phyloP scores from a whole-genome alignment of 1,139 yeast species.

The Hyphopichia pseudoburtonii region DNA sequence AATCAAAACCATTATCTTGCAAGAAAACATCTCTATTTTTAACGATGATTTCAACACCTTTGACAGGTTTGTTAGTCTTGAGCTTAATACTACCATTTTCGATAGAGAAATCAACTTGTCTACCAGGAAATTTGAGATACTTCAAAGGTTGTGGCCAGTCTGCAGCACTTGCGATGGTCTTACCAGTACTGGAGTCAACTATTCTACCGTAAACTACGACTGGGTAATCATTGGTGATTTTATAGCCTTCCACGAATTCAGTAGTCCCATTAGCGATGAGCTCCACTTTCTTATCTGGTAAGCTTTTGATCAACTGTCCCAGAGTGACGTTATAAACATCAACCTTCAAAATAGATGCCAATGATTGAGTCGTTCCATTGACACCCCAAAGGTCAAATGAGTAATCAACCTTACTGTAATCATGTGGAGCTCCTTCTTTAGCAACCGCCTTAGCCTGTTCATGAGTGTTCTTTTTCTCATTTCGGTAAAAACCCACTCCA shows the following conservation, averaged over 20 bases:
- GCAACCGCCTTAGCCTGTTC: conserved; percentile 10
- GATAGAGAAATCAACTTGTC: conserved; percentile 13
- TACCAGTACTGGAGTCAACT: conserved; percentile 12
- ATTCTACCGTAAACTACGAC: conserved; percentile 22
- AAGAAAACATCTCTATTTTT: conserved; percentile 18
- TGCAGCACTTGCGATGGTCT: conserved; percentile 30
- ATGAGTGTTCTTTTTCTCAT: conserved; percentile 16
- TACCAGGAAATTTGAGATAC: conserved; percentile 29
- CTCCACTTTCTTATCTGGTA: conserved; percentile 15
- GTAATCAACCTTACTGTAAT: conserved; percentile 20
- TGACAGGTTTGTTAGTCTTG: conserved; percentile 37
- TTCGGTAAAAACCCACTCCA: conserved; percentile 36
- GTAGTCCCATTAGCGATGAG: conserved; percentile 34
- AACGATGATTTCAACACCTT: conserved; percentile 34
- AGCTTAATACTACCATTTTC: conserved; percentile 17
- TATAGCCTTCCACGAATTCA: conserved; percentile 21
- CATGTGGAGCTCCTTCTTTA: conserved; percentile 17
- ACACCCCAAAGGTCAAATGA: conserved; percentile 45
- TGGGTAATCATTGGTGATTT: conserved; percentile 15
- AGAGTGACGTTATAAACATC: conserved; percentile 29
- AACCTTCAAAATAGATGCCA: conserved; percentile 24
- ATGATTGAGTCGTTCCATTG: conserved; percentile 23
- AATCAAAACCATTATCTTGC: conserved; percentile 46
- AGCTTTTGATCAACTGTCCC: conserved; percentile 22
- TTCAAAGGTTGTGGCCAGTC: conserved; percentile 61